Evolutionary conservation across 192 early-diverging fungal species (phyloP).

Genomic region (Coemansia sp.): DNA sequence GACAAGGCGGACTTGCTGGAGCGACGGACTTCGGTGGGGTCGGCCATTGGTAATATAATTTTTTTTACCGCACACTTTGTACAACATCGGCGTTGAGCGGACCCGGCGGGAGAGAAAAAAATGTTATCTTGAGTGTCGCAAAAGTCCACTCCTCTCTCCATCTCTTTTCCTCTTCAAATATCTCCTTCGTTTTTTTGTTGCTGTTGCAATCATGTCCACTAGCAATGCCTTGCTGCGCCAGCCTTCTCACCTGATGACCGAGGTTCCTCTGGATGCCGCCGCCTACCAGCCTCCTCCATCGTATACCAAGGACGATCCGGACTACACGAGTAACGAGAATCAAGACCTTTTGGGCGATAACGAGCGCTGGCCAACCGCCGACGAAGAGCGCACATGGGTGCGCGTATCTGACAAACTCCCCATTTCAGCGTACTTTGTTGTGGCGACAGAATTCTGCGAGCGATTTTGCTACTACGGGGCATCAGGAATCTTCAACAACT

Average conservation of each 20-base stretch:
- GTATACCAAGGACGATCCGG: neutral
- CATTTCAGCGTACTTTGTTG: conserved; percentile 50
- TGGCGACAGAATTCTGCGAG: conserved; percentile 62
- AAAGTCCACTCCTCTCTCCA: too few relatives aligned
- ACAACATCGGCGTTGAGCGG: too few relatives aligned
- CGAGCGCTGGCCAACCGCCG: conserved; percentile 50
- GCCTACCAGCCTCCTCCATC: conserved; percentile 5
- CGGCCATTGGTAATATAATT: too few relatives aligned
- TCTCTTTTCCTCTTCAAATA: too few relatives aligned
- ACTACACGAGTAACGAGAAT: neutral
- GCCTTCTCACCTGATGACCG: conserved; percentile 1
- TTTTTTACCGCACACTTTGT: too few relatives aligned
- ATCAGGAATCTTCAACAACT: conserved; percentile 61
- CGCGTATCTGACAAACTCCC: conserved; percentile 61
- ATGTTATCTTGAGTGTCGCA: too few relatives aligned
- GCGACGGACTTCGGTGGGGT: too few relatives aligned
- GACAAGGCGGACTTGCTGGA: too few relatives aligned
- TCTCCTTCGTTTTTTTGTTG: neutral
- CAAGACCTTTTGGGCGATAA: conserved; percentile 16
- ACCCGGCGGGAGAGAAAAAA: too few relatives aligned
- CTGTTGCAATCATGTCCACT: neutral
- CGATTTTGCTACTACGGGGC: conserved; percentile 64
- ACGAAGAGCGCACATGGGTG: conserved; percentile 58
- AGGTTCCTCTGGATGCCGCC: conserved; percentile 9
- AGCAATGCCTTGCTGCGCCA: neutral